Conservation (phyloP, 2,329 filamentous ascomycete species). For the Cercospora citrullina region DNA sequence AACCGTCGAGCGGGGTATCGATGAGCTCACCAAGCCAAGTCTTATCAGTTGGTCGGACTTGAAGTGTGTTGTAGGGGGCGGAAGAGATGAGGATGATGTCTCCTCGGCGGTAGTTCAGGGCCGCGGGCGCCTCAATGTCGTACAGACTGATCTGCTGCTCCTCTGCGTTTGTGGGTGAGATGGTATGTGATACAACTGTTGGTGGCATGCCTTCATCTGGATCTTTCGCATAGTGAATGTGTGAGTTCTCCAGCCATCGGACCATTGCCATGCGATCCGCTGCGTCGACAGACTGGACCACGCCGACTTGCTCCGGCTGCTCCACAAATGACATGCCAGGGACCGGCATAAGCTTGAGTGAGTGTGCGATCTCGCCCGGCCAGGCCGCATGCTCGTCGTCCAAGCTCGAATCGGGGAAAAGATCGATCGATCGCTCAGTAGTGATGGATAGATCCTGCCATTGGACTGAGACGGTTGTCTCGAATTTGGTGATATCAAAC, state of each 20-base stretch:
- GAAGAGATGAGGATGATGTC: constrained; percentile 54
- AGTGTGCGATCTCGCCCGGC: constrained; percentile 54
- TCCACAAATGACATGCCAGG: constrained; percentile 21
- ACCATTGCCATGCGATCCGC: constrained; percentile 58
- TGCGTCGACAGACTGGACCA: constrained; percentile 58
- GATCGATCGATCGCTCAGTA: constrained; percentile 45
- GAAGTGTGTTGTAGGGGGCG: constrained; percentile 1
- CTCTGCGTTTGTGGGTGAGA: constrained; percentile 17
- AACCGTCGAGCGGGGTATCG: constrained; percentile 55
- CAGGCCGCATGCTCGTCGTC: constrained; percentile 59
- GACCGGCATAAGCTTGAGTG: constrained; percentile 27
- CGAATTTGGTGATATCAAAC: constrained; percentile 53
- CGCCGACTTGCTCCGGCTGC: constrained; percentile 53
- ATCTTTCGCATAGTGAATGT: constrained; percentile 58
- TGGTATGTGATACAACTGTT: constrained; percentile 25
- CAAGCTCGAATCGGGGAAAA: constrained; percentile 54
- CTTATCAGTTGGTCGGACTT: constrained; percentile 19
- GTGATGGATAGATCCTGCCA: constrained; percentile 61
- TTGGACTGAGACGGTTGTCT: constrained; percentile 54
- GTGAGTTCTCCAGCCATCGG: constrained; percentile 56
- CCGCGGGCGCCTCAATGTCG: constrained; percentile 55
- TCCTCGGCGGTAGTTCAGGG: constrained; percentile 51
- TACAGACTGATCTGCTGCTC: constrained; percentile 59
- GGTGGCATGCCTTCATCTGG: constrained; percentile 45
- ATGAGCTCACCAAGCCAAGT: constrained; percentile 61